Base-by-base conservation (phyloP, 208 protist species). In the Vickermania spadyakhi region DNA sequence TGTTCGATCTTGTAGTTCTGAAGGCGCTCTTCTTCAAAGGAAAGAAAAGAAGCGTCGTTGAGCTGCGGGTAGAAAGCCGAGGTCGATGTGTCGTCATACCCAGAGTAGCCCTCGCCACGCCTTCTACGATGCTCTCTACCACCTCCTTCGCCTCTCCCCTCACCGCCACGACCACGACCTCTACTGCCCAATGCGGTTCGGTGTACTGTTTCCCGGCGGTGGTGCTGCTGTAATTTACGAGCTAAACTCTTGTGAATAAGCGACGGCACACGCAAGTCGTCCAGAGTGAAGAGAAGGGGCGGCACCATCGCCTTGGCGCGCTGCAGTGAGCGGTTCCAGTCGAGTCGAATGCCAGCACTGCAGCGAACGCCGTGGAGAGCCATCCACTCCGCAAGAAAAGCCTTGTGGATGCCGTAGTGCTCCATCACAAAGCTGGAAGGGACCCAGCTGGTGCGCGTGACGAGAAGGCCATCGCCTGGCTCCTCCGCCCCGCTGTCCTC, bases 401-500 rank as follows among this genome's bases (percentile, higher is more conserved):
- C 5, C 25, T 18, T 18, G 5, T 22, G 51, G 13, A 27, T 28
- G n/a, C n/a, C n/a, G 25, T 28, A 55, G 51, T 55, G 25, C 51
- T 55, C 51, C 21, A 55, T 18, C 7, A 5, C 7, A 23, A 28
- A 55, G 51, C n/a, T 27, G 21, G 51, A 27, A 7, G 51, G 51
- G 11, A 27, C 25, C 51, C 51, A 55, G 5, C 11, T 27, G n/a
- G 51, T 55, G 21, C 66, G 26, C 5, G 70, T 66, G 25, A 54
- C 56, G 28, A 74, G 62, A 36, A 54, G 49, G 56, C 57, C 29
- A 30, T 55, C 42, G 5, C 64, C 56, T 36, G 27, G 31, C 25
- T 7, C 65, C 42, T 65, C 56, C 31, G 29, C 45, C 3, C 62
- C 64, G 0, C 26, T 52, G 18, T 55, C 58, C 4, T 25, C 53